Evolutionary conservation across 306 rosid genomes (phyloP).

Genomic region (Begonia loranthoides): DNA sequence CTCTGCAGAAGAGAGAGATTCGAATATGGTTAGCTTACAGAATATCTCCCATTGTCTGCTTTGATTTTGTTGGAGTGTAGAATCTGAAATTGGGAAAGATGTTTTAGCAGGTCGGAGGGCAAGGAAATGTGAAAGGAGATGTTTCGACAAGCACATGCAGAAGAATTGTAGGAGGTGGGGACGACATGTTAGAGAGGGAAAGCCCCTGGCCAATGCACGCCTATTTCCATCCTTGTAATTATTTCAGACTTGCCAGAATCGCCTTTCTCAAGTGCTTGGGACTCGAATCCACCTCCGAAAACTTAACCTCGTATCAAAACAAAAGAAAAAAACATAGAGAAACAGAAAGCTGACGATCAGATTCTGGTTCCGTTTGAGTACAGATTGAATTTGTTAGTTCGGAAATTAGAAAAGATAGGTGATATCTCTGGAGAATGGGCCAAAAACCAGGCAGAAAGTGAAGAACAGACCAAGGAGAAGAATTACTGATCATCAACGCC

Average conservation of each 20-base stretch:
- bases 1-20: no score
- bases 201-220: slow-evolving; percentile 14
- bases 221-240: slow-evolving; percentile 44
- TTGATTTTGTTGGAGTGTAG: no score
- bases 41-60: not conserved
- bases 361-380: no score
- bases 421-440: no score
- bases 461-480: no score
- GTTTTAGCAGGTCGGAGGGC: slow-evolving; percentile 31
- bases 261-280: slow-evolving; percentile 79
- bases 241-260: slow-evolving; percentile 39
- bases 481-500: no score
- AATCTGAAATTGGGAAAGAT: not conserved
- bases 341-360: slow-evolving; percentile 18
- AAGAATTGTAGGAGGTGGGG: slow-evolving; percentile 24
- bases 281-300: slow-evolving; percentile 30
- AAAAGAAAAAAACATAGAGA: slow-evolving; percentile 15
- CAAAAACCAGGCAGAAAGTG: no score
- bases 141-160: slow-evolving; percentile 26
- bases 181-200: slow-evolving; percentile 30
- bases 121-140: slow-evolving; percentile 31
- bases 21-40: not conserved
- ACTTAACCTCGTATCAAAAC: slow-evolving; percentile 19
- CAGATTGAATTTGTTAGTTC: no score
- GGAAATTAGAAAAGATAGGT: no score